A percentile compares a stretch with the other conserved stretches of the same genome.
Evolutionary conservation across 2,329 filamentous ascomycete species (phyloP).

Genomic region (Verticillium nonalfalfae): DNA sequence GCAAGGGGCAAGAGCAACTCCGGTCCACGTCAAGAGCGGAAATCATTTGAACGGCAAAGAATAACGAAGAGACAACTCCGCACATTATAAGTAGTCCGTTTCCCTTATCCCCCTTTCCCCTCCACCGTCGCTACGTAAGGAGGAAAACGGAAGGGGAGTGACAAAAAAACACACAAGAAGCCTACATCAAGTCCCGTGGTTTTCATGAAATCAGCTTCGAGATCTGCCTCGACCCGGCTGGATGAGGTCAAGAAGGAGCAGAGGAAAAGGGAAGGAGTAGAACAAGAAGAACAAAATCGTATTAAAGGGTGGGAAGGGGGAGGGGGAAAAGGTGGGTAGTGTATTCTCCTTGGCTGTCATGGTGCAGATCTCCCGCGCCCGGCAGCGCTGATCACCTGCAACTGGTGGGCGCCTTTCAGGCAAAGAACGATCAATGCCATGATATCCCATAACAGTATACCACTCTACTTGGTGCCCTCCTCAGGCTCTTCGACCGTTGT

Average conservation of each 20-base stretch:
- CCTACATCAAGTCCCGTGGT: neutral
- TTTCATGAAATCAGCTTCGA: neutral
- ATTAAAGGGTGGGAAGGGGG: neutral
- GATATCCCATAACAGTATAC: neutral
- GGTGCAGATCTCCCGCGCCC: neutral
- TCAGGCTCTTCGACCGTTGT: conserved; percentile 1
- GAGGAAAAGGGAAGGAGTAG: too few relatives aligned
- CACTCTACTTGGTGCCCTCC: neutral
- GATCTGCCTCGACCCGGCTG: neutral
- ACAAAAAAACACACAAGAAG: neutral
- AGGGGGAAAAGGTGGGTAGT: too few relatives aligned
- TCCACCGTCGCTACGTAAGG: neutral
- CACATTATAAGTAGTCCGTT: conserved; percentile 7
- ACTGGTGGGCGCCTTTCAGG: neutral
- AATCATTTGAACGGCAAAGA: neutral
- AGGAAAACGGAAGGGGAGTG: neutral
- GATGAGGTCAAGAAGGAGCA: neutral
- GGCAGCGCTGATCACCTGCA: neutral
- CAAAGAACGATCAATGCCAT: neutral
- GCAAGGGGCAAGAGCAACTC: neutral
- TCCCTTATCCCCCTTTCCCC: neutral
- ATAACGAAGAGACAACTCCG: conserved; percentile 10
- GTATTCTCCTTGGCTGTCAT: neutral
- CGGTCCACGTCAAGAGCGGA: neutral
- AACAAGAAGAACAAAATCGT: neutral